Conservation (phyloP, 805 yeast species). For the Kluyveromyces lactis region DNA sequence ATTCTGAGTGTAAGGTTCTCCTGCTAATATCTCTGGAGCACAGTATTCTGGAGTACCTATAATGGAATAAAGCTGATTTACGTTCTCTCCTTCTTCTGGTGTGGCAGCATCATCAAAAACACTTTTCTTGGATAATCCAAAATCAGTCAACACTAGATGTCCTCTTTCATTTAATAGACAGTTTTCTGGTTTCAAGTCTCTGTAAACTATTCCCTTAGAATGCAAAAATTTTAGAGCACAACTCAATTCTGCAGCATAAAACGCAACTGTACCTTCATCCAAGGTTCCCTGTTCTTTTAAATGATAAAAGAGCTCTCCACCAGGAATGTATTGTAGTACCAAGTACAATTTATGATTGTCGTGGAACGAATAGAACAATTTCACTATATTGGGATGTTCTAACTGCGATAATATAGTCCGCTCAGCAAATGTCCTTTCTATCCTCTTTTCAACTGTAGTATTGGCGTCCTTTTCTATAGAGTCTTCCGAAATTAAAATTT, state of each 20-base stretch:
- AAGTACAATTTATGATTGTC: conserved; percentile 69
- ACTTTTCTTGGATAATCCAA: conserved; percentile 57
- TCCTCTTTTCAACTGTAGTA: conserved; percentile 33
- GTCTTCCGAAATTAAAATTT: conserved; percentile 46
- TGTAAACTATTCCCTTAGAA: conserved; percentile 70
- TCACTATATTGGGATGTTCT: conserved; percentile 75
- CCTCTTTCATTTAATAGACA: conserved; percentile 73
- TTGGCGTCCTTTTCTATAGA: conserved; percentile 20
- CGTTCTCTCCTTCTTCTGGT: conserved; percentile 22
- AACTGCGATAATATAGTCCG: conserved; percentile 62
- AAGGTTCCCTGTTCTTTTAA: conserved; percentile 34
- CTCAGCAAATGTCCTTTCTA: conserved; percentile 77
- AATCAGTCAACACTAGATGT: conserved; percentile 76
- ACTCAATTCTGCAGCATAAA: conserved; percentile 73
- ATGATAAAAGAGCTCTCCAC: conserved; percentile 67
- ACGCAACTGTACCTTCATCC: conserved; percentile 61
- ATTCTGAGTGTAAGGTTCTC: conserved; percentile 64
- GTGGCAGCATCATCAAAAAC: conserved; percentile 5
- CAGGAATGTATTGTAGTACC: conserved; percentile 74
- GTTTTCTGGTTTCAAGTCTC: conserved; percentile 87
- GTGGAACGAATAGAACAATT: conserved; percentile 75
- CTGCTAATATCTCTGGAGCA: conserved; percentile 84
- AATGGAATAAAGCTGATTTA: conserved; percentile 30
- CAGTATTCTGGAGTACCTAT: conserved; percentile 41
- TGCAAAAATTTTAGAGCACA: conserved; percentile 73